Conservation (phyloP, 2,329 filamentous ascomycete species). For the Paecilomyces formosus region DNA sequence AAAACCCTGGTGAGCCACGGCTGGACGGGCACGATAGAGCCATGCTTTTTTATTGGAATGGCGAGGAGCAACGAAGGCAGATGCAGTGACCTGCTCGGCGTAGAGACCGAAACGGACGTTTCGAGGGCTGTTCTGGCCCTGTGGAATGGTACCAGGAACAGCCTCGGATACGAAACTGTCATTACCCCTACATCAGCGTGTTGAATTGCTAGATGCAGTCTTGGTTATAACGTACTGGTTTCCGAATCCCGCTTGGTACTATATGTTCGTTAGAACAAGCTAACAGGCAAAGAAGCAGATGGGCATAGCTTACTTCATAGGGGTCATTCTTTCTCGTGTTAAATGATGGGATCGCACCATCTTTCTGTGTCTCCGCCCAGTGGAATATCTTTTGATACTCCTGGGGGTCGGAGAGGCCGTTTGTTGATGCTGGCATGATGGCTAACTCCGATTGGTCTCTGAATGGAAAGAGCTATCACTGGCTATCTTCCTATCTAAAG, state of each 20-base stretch:
- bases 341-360: slow-evolving; percentile 50
- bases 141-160: slow-evolving; percentile 30
- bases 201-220: slow-evolving; percentile 12
- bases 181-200: slow-evolving; percentile 16
- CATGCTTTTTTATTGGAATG: slow-evolving; percentile 52
- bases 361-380: slow-evolving; percentile 55
- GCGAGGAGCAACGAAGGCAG: slow-evolving; percentile 51
- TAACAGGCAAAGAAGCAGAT: neutral
- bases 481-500: too few relatives aligned
- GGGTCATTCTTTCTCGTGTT: slow-evolving; percentile 47
- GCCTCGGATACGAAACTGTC: slow-evolving; percentile 29
- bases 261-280: slow-evolving; percentile 5
- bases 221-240: slow-evolving; percentile 33
- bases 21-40: slow-evolving; percentile 51
- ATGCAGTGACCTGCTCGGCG: slow-evolving; percentile 47
- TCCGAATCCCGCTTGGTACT: slow-evolving; percentile 52
- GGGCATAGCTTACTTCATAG: slow-evolving; percentile 37
- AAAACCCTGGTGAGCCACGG: slow-evolving; percentile 49
- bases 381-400: slow-evolving; percentile 48
- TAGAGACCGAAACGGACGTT: slow-evolving; percentile 30
- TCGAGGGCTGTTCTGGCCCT: slow-evolving; percentile 30
- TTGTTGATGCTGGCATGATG: slow-evolving; percentile 18
- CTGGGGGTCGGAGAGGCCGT: slow-evolving; percentile 17
- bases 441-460: neutral
- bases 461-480: neutral